Evolutionary conservation across 2,329 filamentous ascomycete species (phyloP).

Genomic region (Raffaelea arxii): DNA sequence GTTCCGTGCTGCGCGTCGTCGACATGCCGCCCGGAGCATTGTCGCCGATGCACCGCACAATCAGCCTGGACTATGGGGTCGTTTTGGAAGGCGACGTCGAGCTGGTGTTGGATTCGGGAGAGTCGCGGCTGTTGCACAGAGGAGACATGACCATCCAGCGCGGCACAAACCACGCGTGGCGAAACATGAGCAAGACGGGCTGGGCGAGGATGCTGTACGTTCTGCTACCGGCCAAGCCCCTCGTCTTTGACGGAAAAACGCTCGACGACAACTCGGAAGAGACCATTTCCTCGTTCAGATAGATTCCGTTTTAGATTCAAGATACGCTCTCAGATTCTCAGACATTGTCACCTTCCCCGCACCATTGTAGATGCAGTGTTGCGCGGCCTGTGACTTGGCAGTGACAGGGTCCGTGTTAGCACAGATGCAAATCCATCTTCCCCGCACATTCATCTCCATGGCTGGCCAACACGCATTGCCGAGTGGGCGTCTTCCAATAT

Average conservation of each 20-base stretch:
- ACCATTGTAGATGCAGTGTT: too few relatives aligned
- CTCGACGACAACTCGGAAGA: constrained; percentile 24
- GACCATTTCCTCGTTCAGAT: not conserved
- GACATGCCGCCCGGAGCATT: constrained; percentile 11
- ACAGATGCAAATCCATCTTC: too few relatives aligned
- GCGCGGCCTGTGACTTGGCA: too few relatives aligned
- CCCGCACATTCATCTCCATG: too few relatives aligned
- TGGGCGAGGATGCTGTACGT: constrained; percentile 36
- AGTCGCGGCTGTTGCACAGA: constrained; percentile 25
- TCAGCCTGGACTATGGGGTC: constrained; percentile 22
- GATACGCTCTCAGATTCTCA: too few relatives aligned
- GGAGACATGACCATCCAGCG: constrained; percentile 37
- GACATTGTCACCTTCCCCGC: too few relatives aligned
- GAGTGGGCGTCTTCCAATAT: too few relatives aligned
- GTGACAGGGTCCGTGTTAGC: too few relatives aligned
- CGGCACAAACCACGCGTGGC: constrained; percentile 34
- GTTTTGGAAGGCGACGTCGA: constrained; percentile 35
- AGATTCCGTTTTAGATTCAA: too few relatives aligned
- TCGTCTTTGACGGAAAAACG: constrained; percentile 10
- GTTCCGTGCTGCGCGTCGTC: constrained; percentile 12
- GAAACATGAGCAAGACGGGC: constrained; percentile 28
- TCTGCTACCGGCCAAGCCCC: constrained; percentile 17
- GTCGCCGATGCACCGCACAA: constrained; percentile 13
- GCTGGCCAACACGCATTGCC: too few relatives aligned
- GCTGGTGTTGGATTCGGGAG: constrained; percentile 33